These are phyloP conservation scores for Colletotrichum aenigma DNA, from an alignment of 2,329 filamentous ascomycete genomes.

Conservation along the genomic window DNA sequence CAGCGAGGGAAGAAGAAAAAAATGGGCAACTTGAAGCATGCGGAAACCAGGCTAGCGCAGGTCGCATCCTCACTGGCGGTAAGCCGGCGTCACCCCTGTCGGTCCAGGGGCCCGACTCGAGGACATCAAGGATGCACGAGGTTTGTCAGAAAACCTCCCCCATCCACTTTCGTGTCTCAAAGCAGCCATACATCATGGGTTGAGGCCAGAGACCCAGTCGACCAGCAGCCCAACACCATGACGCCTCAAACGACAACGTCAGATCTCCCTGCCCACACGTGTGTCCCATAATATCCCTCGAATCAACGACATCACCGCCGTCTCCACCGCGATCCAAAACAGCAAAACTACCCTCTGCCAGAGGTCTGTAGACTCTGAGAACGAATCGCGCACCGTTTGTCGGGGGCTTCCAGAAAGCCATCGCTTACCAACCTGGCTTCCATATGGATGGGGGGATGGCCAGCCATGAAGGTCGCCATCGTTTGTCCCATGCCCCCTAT, in stretches of 20 bases:
- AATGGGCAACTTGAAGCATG: neutral
- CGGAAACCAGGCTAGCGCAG: neutral
- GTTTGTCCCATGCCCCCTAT: neutral
- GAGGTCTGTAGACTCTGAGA: neutral
- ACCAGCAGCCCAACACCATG: neutral
- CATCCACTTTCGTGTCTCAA: neutral
- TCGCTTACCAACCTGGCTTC: neutral
- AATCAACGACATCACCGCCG: neutral
- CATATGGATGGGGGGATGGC: neutral
- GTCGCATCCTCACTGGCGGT: neutral
- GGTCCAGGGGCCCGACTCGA: neutral
- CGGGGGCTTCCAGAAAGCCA: neutral
- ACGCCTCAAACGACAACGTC: neutral
- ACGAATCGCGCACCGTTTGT: neutral
- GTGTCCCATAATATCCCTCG: neutral
- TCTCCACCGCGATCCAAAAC: neutral
- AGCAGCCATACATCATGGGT: neutral
- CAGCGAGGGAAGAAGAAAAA: neutral
- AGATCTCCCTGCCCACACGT: neutral
- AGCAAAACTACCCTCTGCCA: neutral
- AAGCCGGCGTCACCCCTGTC: neutral
- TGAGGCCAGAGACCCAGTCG: neutral
- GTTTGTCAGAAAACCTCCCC: neutral
- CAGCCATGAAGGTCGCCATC: neutral
- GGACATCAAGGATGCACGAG: neutral